Percentiles rank a stretch among this genome's conserved stretches.
Evolutionary conservation across 495 filamentous ascomycete species (phyloP).

Genomic region (Neurospora sp.): DNA sequence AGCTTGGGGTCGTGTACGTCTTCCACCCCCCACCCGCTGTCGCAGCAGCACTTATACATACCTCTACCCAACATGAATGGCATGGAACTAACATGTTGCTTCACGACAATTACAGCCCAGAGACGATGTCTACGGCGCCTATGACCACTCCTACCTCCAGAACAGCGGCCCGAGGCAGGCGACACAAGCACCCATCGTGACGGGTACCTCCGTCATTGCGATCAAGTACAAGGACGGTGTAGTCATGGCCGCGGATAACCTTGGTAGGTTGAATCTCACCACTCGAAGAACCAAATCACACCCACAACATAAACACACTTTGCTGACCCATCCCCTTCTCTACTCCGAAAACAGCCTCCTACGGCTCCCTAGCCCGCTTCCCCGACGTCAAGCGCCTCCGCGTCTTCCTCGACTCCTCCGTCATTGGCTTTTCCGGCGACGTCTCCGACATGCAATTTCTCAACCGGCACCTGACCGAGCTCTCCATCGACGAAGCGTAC

Average conservation of each 20-base stretch:
- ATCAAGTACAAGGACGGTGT: conserved; percentile 95
- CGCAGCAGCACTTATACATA: not conserved
- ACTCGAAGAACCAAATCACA: no score
- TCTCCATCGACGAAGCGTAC: conserved; percentile 86
- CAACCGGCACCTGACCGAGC: conserved; percentile 74
- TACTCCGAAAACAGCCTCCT: conserved; percentile 62
- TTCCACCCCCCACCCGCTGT: conserved; percentile 7
- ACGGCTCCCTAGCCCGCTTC: conserved; percentile 94
- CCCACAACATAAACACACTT: not conserved
- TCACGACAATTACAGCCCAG: conserved; percentile 52
- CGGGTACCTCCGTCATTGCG: conserved; percentile 88
- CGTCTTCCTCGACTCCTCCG: conserved; percentile 63
- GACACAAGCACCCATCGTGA: conserved; percentile 86
- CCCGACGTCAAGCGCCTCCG: conserved; percentile 86
- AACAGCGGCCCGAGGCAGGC: conserved; percentile 60
- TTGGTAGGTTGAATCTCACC: no score
- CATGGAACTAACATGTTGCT: not conserved
- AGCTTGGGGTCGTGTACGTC: conserved; percentile 86
- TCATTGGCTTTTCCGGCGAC: conserved; percentile 87
- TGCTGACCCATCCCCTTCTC: not conserved
- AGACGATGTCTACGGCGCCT: conserved; percentile 90
- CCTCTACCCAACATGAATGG: not conserved
- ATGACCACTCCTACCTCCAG: conserved; percentile 77
- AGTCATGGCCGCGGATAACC: conserved; percentile 91
- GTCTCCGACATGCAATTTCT: conserved; percentile 98